phyloP scores from a whole-genome alignment of 805 yeast species.

The Nakazawaea holstii region DNA sequence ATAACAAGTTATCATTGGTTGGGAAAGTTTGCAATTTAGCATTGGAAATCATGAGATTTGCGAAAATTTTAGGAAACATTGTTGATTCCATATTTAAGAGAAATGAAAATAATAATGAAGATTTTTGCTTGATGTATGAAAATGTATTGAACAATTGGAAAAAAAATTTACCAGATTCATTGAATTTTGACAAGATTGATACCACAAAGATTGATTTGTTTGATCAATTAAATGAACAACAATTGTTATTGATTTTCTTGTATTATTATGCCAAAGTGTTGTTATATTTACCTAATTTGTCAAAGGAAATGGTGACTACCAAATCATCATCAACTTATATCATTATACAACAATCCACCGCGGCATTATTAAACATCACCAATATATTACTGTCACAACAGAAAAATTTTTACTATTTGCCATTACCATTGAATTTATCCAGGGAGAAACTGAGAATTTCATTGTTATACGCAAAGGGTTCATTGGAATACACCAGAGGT shows the following conservation, averaged over 20 bases:
- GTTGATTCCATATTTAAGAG: constrained; percentile 68
- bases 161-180: constrained; percentile 54
- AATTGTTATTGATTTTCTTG: constrained; percentile 47
- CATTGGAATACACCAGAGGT: constrained; percentile 76
- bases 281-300: constrained; percentile 60
- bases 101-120: constrained; percentile 28
- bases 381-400: constrained; percentile 34
- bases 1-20: constrained; percentile 53
- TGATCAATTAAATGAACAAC: constrained; percentile 34
- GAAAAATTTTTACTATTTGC: constrained; percentile 37
- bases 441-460: constrained; percentile 61
- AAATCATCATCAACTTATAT: constrained; percentile 53
- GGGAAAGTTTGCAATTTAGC: constrained; percentile 67
- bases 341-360: constrained; percentile 62
- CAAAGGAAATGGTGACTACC: constrained; percentile 32
- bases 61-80: constrained; percentile 69
- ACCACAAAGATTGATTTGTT: constrained; percentile 31
- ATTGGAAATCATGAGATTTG: constrained; percentile 58
- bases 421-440: constrained; percentile 59
- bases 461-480: constrained; percentile 64
- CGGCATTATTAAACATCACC: constrained; percentile 46
- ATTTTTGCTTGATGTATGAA: constrained; percentile 37
- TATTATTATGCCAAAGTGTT: constrained; percentile 60
- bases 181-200: constrained; percentile 61
- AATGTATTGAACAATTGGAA: constrained; percentile 77